A percentile compares a stretch with the other conserved stretches of the same genome.
These are phyloP conservation scores for Botrytis tulipae DNA, from an alignment of 2,329 filamentous ascomycete species.

Conservation along the genomic window DNA sequence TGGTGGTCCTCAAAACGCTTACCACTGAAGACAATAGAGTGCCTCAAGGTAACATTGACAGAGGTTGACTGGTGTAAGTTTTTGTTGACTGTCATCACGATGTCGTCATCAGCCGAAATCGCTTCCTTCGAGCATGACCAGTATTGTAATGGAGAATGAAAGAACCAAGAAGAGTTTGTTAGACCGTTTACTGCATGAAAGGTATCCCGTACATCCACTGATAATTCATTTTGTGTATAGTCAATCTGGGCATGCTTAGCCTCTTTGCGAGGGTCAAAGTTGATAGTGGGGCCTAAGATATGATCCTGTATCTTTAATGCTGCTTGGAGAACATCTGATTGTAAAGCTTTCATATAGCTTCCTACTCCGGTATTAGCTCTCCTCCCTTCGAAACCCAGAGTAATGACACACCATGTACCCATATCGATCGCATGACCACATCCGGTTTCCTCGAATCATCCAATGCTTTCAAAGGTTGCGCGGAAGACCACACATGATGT, in stretches of 20 bases:
- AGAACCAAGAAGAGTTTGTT: constrained; percentile 68
- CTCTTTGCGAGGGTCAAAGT: constrained; percentile 51
- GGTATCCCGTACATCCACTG: constrained; percentile 47
- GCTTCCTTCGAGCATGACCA: constrained; percentile 66
- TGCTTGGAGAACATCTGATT: constrained; percentile 61
- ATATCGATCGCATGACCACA: constrained; percentile 78
- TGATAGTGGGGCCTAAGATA: constrained; percentile 59
- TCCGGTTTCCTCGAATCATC: constrained; percentile 53
- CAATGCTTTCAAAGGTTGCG: constrained; percentile 58
- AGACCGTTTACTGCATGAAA: constrained; percentile 60
- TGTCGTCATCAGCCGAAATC: constrained; percentile 59
- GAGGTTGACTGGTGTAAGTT: constrained; percentile 60
- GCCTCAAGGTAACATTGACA: constrained; percentile 71
- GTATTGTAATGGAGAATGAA: constrained; percentile 79
- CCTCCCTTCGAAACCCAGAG: not conserved
- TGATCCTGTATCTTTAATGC: constrained; percentile 69
- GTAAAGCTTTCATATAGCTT: constrained; percentile 73
- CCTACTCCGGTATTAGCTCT: constrained; percentile 30
- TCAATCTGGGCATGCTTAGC: constrained; percentile 22
- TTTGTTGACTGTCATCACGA: constrained; percentile 68
- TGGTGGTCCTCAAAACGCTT: constrained; percentile 68
- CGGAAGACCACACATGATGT: constrained; percentile 79
- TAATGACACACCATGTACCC: constrained; percentile 63
- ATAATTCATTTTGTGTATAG: constrained; percentile 32
- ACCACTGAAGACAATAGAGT: constrained; percentile 80